Evolutionary conservation across 2,329 filamentous ascomycete genomes (phyloP).

Genomic region (Rhexocercosporidium sp.): DNA sequence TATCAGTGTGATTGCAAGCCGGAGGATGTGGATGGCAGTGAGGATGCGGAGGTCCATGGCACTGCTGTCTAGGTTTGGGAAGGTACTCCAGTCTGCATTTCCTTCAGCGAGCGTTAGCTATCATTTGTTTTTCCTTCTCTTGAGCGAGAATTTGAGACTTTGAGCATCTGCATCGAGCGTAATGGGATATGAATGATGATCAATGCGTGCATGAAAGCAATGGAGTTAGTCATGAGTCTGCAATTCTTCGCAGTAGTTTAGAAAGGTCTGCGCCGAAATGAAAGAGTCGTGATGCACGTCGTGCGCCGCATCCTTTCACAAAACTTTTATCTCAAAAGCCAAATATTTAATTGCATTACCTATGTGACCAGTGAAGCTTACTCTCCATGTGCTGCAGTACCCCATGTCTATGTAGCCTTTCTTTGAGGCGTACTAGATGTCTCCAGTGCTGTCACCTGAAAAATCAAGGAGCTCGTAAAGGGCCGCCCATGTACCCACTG

Average conservation of each 20-base stretch:
- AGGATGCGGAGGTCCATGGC: conserved; percentile 25
- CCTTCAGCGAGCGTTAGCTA: background rate
- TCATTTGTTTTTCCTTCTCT: background rate
- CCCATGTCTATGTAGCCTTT: too few relatives aligned
- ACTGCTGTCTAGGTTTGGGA: conserved; percentile 19
- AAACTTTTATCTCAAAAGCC: background rate
- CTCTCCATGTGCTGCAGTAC: too few relatives aligned
- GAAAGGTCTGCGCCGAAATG: too few relatives aligned
- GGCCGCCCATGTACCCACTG: too few relatives aligned
- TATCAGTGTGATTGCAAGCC: conserved; percentile 68
- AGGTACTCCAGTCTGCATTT: background rate
- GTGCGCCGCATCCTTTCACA: background rate
- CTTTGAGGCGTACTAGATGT: too few relatives aligned
- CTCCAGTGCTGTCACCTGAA: too few relatives aligned
- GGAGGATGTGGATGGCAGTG: conserved; percentile 23
- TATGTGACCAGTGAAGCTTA: too few relatives aligned
- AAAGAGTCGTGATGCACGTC: background rate
- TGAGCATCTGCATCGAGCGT: background rate
- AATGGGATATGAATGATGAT: background rate
- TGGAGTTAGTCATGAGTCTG: background rate
- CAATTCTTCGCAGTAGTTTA: background rate
- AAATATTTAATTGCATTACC: background rate
- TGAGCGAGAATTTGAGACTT: background rate
- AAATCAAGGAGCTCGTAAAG: too few relatives aligned
- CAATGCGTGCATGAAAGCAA: background rate